phyloP scores from a whole-genome alignment of 2,329 filamentous ascomycete genomes.

The Hypocreales sp. region DNA sequence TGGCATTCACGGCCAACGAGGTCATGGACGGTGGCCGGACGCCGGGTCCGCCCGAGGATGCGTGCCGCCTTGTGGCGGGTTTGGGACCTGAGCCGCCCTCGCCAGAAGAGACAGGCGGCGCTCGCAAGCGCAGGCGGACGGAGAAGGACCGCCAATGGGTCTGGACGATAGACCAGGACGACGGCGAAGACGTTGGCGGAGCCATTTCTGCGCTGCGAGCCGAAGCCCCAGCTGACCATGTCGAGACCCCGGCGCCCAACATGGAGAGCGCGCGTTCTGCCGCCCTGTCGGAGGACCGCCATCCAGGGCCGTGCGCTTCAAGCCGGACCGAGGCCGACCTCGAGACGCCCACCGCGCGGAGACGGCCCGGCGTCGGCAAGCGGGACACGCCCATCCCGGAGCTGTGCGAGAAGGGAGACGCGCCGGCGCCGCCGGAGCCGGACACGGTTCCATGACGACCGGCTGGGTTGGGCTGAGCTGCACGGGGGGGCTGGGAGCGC shows the following conservation, averaged over 20 bases:
- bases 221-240: conserved; percentile 9
- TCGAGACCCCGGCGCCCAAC: conserved; percentile 24
- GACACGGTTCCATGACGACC: too few species aligned
- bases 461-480: too few species aligned
- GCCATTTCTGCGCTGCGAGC: conserved; percentile 24
- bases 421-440: conserved; percentile 1
- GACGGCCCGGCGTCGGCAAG: conserved; percentile 2
- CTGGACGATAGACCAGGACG: conserved; percentile 47
- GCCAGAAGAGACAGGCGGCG: conserved; percentile 24
- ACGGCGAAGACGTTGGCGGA: conserved; percentile 26
- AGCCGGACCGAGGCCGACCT: conserved; percentile 19
- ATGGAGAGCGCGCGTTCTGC: conserved; percentile 20
- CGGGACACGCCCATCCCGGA: conserved; percentile 12
- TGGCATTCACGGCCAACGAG: conserved; percentile 37
- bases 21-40: conserved; percentile 46
- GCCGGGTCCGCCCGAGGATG: conserved; percentile 47
- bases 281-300: conserved; percentile 19
- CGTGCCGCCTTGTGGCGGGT: conserved; percentile 39
- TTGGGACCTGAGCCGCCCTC: conserved; percentile 24
- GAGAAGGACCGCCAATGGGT: conserved; percentile 51
- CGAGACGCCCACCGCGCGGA: conserved; percentile 22
- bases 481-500: too few species aligned
- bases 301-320: conserved; percentile 7
- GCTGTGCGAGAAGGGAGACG: conserved; percentile 4
- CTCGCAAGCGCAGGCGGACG: conserved; percentile 35